Percentiles rank a stretch among this genome's conserved stretches.
phyloP scores from a whole-genome alignment of 1,284 basidiomycete genomes.

The Cerioporus squamosus region DNA sequence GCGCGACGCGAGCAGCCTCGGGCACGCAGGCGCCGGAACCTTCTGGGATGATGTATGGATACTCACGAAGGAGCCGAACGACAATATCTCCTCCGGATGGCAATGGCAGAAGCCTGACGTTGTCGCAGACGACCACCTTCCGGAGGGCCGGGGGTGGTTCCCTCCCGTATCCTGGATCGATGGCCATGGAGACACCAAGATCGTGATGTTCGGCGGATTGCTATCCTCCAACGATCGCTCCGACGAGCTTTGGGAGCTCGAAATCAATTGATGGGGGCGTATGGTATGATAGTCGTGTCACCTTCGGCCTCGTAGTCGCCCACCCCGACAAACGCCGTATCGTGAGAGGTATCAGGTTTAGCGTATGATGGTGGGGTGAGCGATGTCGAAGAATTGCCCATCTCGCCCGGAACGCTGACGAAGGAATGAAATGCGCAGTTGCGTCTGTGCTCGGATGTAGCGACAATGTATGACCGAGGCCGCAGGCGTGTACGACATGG shows the following conservation, averaged over 20 bases:
- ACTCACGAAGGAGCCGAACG: constrained; percentile 21
- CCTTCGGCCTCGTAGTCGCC: not conserved
- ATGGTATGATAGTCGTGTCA: not conserved
- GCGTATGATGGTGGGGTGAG: too few species aligned
- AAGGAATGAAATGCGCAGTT: too few species aligned
- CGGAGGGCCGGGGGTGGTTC: constrained; percentile 32
- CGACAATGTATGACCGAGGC: too few species aligned
- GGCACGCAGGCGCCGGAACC: constrained; percentile 37
- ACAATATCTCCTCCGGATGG: constrained; percentile 20
- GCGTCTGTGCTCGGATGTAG: too few species aligned
- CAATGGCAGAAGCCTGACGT: constrained; percentile 24
- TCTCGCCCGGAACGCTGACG: too few species aligned
- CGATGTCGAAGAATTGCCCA: too few species aligned
- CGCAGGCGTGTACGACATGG: not conserved
- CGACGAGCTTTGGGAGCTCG: constrained; percentile 31
- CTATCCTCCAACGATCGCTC: constrained; percentile 28
- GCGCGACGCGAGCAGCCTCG: constrained; percentile 34
- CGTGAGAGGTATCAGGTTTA: not conserved
- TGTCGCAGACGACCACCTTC: constrained; percentile 12
- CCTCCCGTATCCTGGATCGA: constrained; percentile 25
- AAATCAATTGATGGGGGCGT: constrained; percentile 23
- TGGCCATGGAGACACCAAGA: constrained; percentile 18
- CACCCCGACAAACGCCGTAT: too few species aligned
- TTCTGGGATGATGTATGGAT: constrained; percentile 41
- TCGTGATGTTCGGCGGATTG: constrained; percentile 29